A percentile compares a stretch with the other conserved stretches of the same genome.
These are phyloP conservation scores for Pneumocystis carinii DNA, from an alignment of 1,139 yeast species.

Conservation along the genomic window DNA sequence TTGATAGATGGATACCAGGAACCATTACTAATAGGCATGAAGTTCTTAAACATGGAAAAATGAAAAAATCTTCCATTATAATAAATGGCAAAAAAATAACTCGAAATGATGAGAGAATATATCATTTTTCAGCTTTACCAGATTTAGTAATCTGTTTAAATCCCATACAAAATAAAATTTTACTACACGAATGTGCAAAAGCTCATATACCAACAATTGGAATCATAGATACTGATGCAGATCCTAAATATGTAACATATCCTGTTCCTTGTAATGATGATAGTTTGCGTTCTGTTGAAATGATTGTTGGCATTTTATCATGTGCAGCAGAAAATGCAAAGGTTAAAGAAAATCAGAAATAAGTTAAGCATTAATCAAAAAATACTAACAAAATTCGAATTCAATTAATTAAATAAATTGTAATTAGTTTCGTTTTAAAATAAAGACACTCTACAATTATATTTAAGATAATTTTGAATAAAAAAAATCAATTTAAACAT, in stretches of 20 bases:
- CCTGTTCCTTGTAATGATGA: slow-evolving; percentile 96
- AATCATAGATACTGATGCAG: slow-evolving; percentile 82
- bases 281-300: slow-evolving; percentile 63
- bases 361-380: background rate
- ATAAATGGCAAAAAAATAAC: slow-evolving; percentile 11
- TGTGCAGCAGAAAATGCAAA: slow-evolving; percentile 69
- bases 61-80: slow-evolving; percentile 34
- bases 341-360: background rate
- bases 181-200: slow-evolving; percentile 67
- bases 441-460: background rate
- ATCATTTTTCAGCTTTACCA: slow-evolving; percentile 42
- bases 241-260: slow-evolving; percentile 76
- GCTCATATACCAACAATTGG: slow-evolving; percentile 86
- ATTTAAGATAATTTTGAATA: background rate
- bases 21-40: slow-evolving; percentile 74
- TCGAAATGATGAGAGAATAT: slow-evolving; percentile 11
- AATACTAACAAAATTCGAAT: background rate
- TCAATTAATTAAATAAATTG: background rate
- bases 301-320: slow-evolving; percentile 69
- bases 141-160: slow-evolving; percentile 76
- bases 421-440: background rate
- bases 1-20: slow-evolving; percentile 88
- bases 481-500: no score
- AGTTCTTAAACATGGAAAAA: slow-evolving; percentile 47
- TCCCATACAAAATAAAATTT: slow-evolving; percentile 75